Evolutionary conservation across 805 yeast species (phyloP).

Genomic region (Wickerhamiella sorbophila): DNA sequence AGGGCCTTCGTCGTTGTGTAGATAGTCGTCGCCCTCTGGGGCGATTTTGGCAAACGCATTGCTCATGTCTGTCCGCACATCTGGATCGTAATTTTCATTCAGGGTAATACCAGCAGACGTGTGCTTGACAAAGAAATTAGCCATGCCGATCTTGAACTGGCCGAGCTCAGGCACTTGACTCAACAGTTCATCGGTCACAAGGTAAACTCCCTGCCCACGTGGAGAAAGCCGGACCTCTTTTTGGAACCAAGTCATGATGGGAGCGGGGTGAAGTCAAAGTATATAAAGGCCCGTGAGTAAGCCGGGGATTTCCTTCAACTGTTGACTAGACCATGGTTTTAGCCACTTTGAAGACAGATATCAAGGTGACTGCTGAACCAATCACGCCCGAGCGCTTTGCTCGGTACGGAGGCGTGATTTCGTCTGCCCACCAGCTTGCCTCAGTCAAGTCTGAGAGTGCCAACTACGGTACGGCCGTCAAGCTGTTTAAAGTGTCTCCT

Average conservation of each 20-base stretch:
- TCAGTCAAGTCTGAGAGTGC: constrained; percentile 39
- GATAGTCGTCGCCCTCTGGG: constrained; percentile 46
- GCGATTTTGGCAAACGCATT: constrained; percentile 47
- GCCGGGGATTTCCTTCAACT: not conserved
- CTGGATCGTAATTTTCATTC: constrained; percentile 71
- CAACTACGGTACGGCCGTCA: constrained; percentile 88
- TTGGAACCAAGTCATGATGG: constrained; percentile 39
- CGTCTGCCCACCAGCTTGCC: constrained; percentile 58
- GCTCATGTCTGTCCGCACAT: constrained; percentile 57
- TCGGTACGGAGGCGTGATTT: constrained; percentile 60
- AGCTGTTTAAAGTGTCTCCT: constrained; percentile 59
- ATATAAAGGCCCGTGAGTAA: too few relatives aligned
- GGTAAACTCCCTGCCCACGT: constrained; percentile 51
- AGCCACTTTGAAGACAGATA: constrained; percentile 9
- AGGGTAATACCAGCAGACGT: constrained; percentile 66
- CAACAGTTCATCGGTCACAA: constrained; percentile 54
- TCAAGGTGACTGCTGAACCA: constrained; percentile 33
- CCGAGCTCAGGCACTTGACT: constrained; percentile 43
- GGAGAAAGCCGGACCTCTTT: constrained; percentile 39
- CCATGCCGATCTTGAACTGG: constrained; percentile 44
- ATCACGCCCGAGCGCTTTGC: constrained; percentile 55
- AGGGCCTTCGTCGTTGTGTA: constrained; percentile 58
- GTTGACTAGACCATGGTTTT: constrained; percentile 13
- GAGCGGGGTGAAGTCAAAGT: too few relatives aligned
- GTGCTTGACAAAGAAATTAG: constrained; percentile 60